Base-by-base conservation (phyloP, 768 basidiomycete genomes). In the Suillus occidentalis region DNA sequence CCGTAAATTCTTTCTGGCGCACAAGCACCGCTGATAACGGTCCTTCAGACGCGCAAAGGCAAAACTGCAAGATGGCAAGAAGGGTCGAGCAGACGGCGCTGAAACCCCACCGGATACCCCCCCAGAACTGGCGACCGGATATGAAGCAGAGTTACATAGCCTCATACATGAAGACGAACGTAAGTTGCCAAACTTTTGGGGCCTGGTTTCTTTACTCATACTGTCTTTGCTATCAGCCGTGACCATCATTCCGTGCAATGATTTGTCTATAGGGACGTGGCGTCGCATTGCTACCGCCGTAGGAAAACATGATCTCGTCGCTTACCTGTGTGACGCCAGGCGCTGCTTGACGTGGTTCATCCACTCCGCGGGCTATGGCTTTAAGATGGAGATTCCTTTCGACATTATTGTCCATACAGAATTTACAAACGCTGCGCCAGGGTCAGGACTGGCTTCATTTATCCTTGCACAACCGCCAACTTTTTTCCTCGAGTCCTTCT, bases 341-440 rank as follows among this genome's bases (percentile, higher is more conserved):
- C 86, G 83, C 49, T 87, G 84, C 70, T 77, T 94, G 36, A 85
- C 85, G 5, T 94, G 93, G 93, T 94, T 89, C 74, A 88, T 94
- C 63, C 85, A 87, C 49, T 89, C 89, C 7, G 81, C 78, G 1
- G 90, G 89, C 25, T 84, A 83, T 67, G 85, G 89, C 22, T 94
- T 93, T 82, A 94, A 94, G 76, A 94, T 94, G 89, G 90, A 91
- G 66, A 82, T 94, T 20, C 85, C 90, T 6, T 92, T 90, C 76
- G 81, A 85, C 63, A 82, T 76, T 65, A 87, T 94, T 66, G 68
- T 81, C 22, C 80, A 87, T 37, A 83, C 86, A 6, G 82, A 85
- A 60, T 88, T 90, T 74, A 77, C 81, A 31, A 81, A 85, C 63
- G 75, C 81, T 37, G 77, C 83, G 20, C 84, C 86, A 14, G 86